These are phyloP conservation scores for Fusarium sp. DNA, from an alignment of 2,329 filamentous ascomycete genomes.

Conservation along the genomic window DNA sequence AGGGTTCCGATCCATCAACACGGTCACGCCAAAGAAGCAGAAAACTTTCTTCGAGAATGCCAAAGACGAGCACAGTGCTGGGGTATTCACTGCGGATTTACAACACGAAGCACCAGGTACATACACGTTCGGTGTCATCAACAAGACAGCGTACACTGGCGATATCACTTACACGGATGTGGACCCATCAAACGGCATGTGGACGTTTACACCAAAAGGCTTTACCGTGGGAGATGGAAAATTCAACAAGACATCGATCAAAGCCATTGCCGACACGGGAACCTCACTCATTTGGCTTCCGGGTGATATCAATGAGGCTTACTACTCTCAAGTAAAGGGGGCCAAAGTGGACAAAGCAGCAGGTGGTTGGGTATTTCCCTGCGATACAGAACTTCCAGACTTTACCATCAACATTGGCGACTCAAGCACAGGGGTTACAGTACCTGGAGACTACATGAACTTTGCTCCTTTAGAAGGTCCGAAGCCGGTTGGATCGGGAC, in stretches of 20 bases:
- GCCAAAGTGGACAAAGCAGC: slow-evolving; percentile 55
- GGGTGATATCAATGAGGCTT: slow-evolving; percentile 61
- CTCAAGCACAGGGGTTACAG: slow-evolving; percentile 63
- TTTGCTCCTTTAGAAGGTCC: slow-evolving; percentile 59
- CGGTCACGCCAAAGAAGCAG: slow-evolving; percentile 55
- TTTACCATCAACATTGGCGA: slow-evolving; percentile 66
- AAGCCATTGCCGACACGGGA: slow-evolving; percentile 68
- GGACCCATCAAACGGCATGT: slow-evolving; percentile 71
- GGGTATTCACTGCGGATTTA: slow-evolving; percentile 77
- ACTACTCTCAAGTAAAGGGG: slow-evolving; percentile 61
- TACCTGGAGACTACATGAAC: slow-evolving; percentile 66
- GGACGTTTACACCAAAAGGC: slow-evolving; percentile 63
- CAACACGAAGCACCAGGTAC: slow-evolving; percentile 66
- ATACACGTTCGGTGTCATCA: slow-evolving; percentile 81
- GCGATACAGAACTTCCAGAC: slow-evolving; percentile 59
- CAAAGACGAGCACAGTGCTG: slow-evolving; percentile 27
- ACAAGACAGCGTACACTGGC: slow-evolving; percentile 72
- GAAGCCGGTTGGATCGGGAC: not conserved
- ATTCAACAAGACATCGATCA: slow-evolving; percentile 43
- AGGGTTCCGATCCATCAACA: slow-evolving; percentile 59
- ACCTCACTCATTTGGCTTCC: slow-evolving; percentile 75
- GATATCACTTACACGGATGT: slow-evolving; percentile 71
- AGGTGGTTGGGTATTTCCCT: slow-evolving; percentile 63
- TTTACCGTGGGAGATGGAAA: slow-evolving; percentile 46
- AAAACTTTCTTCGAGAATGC: slow-evolving; percentile 59